Evolutionary conservation across 345 rosid genomes (phyloP), one percentile per base, ranked within the genome.

Genomic region (Lenwebbia sp.): DNA sequence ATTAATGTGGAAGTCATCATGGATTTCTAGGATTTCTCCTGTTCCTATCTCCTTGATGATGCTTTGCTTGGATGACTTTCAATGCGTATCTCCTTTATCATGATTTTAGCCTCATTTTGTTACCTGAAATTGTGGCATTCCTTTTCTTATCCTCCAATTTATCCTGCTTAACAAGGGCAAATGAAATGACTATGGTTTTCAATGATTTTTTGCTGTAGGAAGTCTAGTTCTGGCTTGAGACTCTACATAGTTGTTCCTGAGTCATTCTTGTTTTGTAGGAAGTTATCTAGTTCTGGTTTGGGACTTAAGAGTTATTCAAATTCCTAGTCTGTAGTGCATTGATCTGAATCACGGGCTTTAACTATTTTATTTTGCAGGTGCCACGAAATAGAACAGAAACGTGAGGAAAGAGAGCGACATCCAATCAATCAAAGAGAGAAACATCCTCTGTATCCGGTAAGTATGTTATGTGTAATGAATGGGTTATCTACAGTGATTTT

Each of bases 361-460:
- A 83, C 83, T 25, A 87, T 86, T 89, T 50, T 55, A 85, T 33
- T 84, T 88, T 85, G 85, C 86, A 97, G 99, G 94, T 97, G 99
- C 85, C 93, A 95, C 85, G 98, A 95, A 86, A 89, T 88, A 47
- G 99, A 97, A 87, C 96, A 93, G 93, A 93, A 93, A 86, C 96
- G 94, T 52, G 98, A 96, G 87, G 98, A 94, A 74, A 92, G 95
- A 88, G 99, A 95, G 87, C 92, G 94, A 82, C 99, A 97, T 90
- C 99, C 99, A 60, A 78, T 93, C 81, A 90, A 96, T 89, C 95
- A 89, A 22, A 93, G 97, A 91, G 98, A 93, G 84, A 93, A 90
- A 86, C 99, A 97, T 87, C 83, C 83, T 19, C 91, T 97, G n/a
- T 93, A 91, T 90, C 92, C 91, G 53, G 99, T 97, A 92, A 94